phyloP scores from a whole-genome alignment of 2,329 filamentous ascomycete species.

The Arthrinium phaeospermum region DNA sequence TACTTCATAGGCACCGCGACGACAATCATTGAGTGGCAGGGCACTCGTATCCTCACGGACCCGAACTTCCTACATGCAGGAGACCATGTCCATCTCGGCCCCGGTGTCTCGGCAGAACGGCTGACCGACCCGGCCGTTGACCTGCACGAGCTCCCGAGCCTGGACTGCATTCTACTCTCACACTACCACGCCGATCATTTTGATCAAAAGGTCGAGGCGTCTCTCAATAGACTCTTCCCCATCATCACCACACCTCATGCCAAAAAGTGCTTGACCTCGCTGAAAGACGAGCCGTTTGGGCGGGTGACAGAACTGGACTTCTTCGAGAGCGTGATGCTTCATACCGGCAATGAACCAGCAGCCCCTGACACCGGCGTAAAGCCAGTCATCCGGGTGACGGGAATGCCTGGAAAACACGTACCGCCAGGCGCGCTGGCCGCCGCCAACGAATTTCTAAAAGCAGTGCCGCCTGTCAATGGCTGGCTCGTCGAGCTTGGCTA shows the following conservation, averaged over 20 bases:
- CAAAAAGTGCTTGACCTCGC: slow-evolving; percentile 52
- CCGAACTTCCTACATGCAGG: slow-evolving; percentile 71
- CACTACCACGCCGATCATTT: slow-evolving; percentile 66
- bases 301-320: slow-evolving; percentile 60
- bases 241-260: slow-evolving; percentile 71
- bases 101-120: slow-evolving; percentile 61
- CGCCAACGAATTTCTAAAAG: slow-evolving; percentile 45
- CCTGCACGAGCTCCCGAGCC: slow-evolving; percentile 61
- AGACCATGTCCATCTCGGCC: slow-evolving; percentile 70
- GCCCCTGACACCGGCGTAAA: slow-evolving; percentile 40
- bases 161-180: slow-evolving; percentile 65
- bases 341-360: slow-evolving; percentile 30
- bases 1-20: slow-evolving; percentile 64
- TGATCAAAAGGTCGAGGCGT: slow-evolving; percentile 45
- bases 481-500: slow-evolving; percentile 70
- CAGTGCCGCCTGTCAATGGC: slow-evolving; percentile 68
- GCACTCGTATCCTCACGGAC: slow-evolving; percentile 60
- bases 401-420: slow-evolving; percentile 70
- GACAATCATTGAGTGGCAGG: slow-evolving; percentile 59
- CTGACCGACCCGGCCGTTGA: slow-evolving; percentile 65
- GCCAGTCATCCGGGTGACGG: slow-evolving; percentile 61
- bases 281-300: slow-evolving; percentile 56
- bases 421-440: slow-evolving; percentile 44
- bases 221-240: slow-evolving; percentile 54
- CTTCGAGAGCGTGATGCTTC: slow-evolving; percentile 57